A percentile compares a stretch with the other conserved stretches of the same genome.
These are phyloP conservation scores for Sphagnum fallax DNA, from an alignment of 228 moss, liverwort and hornwort genomes.

Conservation along the genomic window DNA sequence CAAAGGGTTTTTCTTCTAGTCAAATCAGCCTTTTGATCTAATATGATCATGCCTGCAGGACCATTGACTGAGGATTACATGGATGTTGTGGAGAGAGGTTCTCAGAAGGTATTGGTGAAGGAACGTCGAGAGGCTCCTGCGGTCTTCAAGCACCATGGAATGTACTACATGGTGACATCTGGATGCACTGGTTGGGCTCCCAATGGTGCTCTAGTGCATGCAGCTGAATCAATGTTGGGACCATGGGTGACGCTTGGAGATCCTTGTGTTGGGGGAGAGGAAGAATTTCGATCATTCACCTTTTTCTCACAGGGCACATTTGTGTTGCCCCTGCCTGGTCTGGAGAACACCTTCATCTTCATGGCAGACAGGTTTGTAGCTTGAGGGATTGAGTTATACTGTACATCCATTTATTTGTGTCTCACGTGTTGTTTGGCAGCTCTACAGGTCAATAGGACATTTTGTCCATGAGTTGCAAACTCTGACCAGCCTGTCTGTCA, in stretches of 20 bases:
- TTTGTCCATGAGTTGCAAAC: no score
- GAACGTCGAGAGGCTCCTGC: slow-evolving; percentile 92
- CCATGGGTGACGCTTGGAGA: slow-evolving; percentile 84
- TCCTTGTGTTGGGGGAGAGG: slow-evolving; percentile 73
- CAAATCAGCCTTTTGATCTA: no score
- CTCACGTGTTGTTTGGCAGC: no score
- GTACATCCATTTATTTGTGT: no score
- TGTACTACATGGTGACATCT: slow-evolving; percentile 95
- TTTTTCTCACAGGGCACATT: slow-evolving; percentile 92
- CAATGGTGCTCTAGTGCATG: slow-evolving; percentile 81
- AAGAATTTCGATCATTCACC: slow-evolving; percentile 72
- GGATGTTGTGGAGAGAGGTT: slow-evolving; percentile 67
- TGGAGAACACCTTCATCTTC: slow-evolving; percentile 63
- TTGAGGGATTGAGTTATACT: no score
- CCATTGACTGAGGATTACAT: slow-evolving; percentile 77
- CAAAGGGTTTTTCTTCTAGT: no score
- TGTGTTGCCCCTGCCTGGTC: slow-evolving; percentile 81
- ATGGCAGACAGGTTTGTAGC: slow-evolving; percentile 65
- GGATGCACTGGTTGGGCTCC: slow-evolving; percentile 89
- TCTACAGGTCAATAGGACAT: no score
- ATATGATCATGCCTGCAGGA: slow-evolving; percentile 11
- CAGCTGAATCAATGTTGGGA: slow-evolving; percentile 84
- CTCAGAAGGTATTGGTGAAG: slow-evolving; percentile 68
- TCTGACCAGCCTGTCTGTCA: slow-evolving; percentile 1
- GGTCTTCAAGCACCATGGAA: slow-evolving; percentile 71